Base-by-base conservation (phyloP, 2,329 filamentous ascomycete genomes). In the Botrytis squamosa region DNA sequence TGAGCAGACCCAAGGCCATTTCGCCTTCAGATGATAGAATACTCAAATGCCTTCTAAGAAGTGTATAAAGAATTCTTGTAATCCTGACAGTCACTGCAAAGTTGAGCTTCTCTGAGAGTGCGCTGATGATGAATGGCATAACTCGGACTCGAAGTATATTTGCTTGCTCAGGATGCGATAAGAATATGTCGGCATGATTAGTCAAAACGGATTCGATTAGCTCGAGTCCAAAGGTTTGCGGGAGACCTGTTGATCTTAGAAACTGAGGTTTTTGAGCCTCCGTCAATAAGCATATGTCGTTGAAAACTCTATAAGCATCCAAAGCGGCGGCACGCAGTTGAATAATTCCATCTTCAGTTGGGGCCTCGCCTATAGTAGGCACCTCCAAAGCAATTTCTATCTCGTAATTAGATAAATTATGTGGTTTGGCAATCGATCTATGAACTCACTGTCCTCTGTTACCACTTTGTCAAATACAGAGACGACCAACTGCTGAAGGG, bases 381-480 rank as follows among this genome's bases (percentile, higher is more conserved):
- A 88, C 85, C 75, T 91, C 87, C 5, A 86, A 82, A 20, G 78
- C 76, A 59, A 80, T 78, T 75, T 80, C 80, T 76, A 71, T 80
- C 42, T 22, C 63, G 4, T 29, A 40, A 42, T 79, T 74, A 78
- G 74, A 75, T 52, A 7, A 70, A 20, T 18, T 33, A 16, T 36
- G 9, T 20, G 36, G 18, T 5, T 69, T 9, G 20, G 12, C 0
- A 57, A 42, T 42, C 18, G n/a, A 33, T 33, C 4, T 36, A 42
- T 64, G 67, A 20, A 86, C 89, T 81, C 83, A 92, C 91, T 91
- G 81, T 98, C 94, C 84, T 98, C 94, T 9, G 85, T 85, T 0
- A 91, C 88, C 2, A 98, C 94, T 81, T 97, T 96, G 81, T 98
- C 96, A 82, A 98, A 98, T 0, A 97, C 92, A 0, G 93, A 92